Base-by-base conservation (phyloP, 2,329 filamentous ascomycete species). In the Botrytis aclada region DNA sequence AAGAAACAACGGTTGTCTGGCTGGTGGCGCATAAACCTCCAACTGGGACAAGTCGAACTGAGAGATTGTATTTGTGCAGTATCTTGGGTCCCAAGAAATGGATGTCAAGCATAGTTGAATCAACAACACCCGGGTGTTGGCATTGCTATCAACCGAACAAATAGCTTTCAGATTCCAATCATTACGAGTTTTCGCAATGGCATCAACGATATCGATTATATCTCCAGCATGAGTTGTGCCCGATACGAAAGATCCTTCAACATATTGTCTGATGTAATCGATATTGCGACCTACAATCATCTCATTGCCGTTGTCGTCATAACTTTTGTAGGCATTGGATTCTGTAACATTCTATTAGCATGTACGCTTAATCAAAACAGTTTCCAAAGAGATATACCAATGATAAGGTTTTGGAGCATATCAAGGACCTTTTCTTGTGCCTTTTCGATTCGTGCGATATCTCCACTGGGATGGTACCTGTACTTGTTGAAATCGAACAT, bases 31-130 rank as follows among this genome's bases (percentile, higher is more conserved):
- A 76, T 88, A 88, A 2, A 82, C 85, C 32, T 80, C 78, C 56
- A 79, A 76, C 77, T 88, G 86, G 0, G 84, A 84, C 3, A 81
- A 78, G 14, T 83, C 81, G 71, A 87, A 84, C n/a, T 79, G 77
- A 14, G 72, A 74, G 25, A 78, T 73, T 37, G 72, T 75, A 18
- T 64, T 69, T 32, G 74, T 73, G 69, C 74, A 77, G 34, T 74
- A 69, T 74, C 74, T 78, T 80, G 78, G 80, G 76, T 73, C 77
- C 62, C 74, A 74, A 25, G 72, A 73, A 18, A 79, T 75, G 29
- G 72, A 74, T n/a, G 78, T 77, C 25, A 80, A 74, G 41, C 76
- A 78, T 22, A 81, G 72, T 61, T 80, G 79, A 63, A 81, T 70
- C 37, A 77, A 71, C 63, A 77, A 75, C 1, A 78, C 69, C 2